A percentile compares a stretch with the other conserved stretches of the same genome.
These are phyloP conservation scores for Leccinum angustisporum DNA, from an alignment of 1,284 basidiomycete genomes.

Conservation along the genomic window DNA sequence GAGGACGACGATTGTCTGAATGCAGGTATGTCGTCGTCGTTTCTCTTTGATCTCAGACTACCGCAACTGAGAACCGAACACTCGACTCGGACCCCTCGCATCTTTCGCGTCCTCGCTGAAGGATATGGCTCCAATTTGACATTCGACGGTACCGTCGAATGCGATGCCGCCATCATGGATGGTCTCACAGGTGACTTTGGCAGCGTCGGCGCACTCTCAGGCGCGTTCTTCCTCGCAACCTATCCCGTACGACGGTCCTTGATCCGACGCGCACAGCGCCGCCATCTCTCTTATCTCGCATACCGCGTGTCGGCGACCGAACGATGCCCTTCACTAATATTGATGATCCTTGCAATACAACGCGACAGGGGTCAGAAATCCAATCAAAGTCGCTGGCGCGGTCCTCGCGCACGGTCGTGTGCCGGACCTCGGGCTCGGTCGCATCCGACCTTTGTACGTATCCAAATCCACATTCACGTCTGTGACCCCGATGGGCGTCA, in stretches of 20 bases:
- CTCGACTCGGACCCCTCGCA: not conserved
- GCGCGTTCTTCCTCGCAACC: conserved; percentile 35
- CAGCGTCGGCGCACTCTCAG: conserved; percentile 66
- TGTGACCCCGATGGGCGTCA: not conserved
- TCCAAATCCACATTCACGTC: not conserved
- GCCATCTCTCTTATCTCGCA: not conserved
- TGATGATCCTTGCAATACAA: not conserved
- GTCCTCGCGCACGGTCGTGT: conserved; percentile 53
- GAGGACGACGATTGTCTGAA: conserved; percentile 66
- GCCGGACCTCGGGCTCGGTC: conserved; percentile 50
- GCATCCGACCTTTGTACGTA: conserved; percentile 63
- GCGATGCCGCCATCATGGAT: conserved; percentile 75
- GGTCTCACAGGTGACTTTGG: conserved; percentile 55
- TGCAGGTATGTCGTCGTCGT: conserved; percentile 48
- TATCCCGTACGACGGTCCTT: conserved; percentile 2
- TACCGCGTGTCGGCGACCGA: not conserved
- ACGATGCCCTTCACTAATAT: not conserved
- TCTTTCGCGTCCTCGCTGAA: conserved; percentile 21
- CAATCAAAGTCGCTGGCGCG: conserved; percentile 55
- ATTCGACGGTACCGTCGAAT: conserved; percentile 65
- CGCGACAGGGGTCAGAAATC: conserved; percentile 59
- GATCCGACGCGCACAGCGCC: conserved; percentile 6
- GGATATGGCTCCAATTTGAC: conserved; percentile 78
- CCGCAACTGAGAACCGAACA: not conserved
- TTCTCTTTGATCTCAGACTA: not conserved